phyloP scores from a whole-genome alignment of 495 filamentous ascomycete species.

The Penicillium salamii region DNA sequence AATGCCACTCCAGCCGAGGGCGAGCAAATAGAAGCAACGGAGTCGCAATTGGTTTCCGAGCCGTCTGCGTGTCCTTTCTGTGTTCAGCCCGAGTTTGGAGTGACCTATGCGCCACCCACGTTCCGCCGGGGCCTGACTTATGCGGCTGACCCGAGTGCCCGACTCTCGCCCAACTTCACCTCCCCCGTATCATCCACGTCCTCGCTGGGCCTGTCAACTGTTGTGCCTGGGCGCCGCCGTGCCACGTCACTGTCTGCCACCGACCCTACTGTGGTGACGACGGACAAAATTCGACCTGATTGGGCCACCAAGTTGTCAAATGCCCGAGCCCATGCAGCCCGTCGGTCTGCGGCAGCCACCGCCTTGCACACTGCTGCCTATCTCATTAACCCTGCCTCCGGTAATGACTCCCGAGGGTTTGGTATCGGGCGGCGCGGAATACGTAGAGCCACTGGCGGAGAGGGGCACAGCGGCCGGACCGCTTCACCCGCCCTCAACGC shows the following conservation, averaged over 20 bases:
- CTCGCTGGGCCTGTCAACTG: conserved; percentile 42
- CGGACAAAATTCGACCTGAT: conserved; percentile 87
- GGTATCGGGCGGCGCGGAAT: conserved; percentile 48
- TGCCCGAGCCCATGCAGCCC: conserved; percentile 77
- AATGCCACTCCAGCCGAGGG: conserved; percentile 42
- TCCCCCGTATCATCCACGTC: conserved; percentile 73
- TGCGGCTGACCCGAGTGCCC: conserved; percentile 42
- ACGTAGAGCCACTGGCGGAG: conserved; percentile 38
- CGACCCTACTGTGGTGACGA: conserved; percentile 80
- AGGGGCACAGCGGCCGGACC: conserved; percentile 33
- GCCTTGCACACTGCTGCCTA: conserved; percentile 95
- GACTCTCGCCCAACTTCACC: conserved; percentile 45
- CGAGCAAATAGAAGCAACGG: conserved; percentile 40
- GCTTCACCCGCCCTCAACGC: conserved; percentile 49
- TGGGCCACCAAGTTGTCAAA: conserved; percentile 88
- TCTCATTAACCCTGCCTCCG: conserved; percentile 67
- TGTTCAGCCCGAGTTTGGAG: conserved; percentile 88
- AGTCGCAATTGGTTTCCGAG: conserved; percentile 78
- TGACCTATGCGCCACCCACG: conserved; percentile 84
- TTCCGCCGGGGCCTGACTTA: conserved; percentile 85
- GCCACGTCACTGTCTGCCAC: conserved; percentile 80
- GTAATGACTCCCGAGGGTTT: conserved; percentile 45
- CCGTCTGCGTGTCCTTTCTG: conserved; percentile 95
- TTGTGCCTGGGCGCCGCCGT: conserved; percentile 52
- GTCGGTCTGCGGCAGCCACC: conserved; percentile 88